A percentile compares a stretch with the other conserved stretches of the same genome.
Evolutionary conservation across 371 early-diverging fungal species (phyloP).

Genomic region (Zychaea mexicana): DNA sequence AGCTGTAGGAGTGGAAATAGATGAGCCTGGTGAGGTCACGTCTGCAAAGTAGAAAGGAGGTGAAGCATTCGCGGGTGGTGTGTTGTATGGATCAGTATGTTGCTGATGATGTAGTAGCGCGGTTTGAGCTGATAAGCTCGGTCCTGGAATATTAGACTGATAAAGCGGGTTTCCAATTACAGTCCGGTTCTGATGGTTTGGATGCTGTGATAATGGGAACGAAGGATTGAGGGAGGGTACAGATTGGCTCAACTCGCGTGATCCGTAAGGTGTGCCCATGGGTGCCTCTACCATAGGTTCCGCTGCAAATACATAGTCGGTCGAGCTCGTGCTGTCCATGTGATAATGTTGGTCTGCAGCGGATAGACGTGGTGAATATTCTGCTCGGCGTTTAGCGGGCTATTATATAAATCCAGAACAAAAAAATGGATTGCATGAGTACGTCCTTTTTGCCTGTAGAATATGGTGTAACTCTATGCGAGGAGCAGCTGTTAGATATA

Average conservation of each 20-base stretch:
- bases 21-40: conserved; percentile 7
- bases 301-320: not conserved
- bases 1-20: conserved; percentile 14
- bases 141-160: not conserved
- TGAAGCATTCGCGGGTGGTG: conserved; percentile 3
- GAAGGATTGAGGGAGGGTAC: conserved; percentile 5
- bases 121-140: conserved; percentile 5
- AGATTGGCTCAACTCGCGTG: conserved; percentile 10
- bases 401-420: not conserved
- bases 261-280: not conserved
- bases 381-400: conserved; percentile 21
- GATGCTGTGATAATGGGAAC: conserved; percentile 5
- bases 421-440: too few species aligned
- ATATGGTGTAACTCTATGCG: not conserved
- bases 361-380: conserved; percentile 10
- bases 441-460: too few species aligned
- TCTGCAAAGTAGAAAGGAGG: conserved; percentile 14
- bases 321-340: conserved; percentile 1
- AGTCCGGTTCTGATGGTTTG: conserved; percentile 7
- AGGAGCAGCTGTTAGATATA: not conserved
- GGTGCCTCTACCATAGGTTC: not conserved
- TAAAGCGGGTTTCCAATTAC: not conserved
- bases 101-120: conserved; percentile 5
- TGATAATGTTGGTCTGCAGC: not conserved
- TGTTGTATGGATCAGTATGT: not conserved